Evolutionary conservation across 179 eudicot genomes (phyloP).

Genomic region (Sideroxylon spinosum): DNA sequence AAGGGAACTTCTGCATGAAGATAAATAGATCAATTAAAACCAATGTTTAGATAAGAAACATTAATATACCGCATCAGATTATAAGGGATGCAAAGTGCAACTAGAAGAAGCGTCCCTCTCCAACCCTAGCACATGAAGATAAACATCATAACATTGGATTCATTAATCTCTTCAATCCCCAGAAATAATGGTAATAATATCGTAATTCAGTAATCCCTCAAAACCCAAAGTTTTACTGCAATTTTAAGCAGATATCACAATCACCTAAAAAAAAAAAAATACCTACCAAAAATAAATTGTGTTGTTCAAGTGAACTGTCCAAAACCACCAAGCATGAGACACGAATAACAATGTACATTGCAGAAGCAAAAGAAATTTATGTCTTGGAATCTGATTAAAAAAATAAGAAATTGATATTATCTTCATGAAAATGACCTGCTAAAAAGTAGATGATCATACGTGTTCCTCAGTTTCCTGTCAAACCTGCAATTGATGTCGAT

Average conservation of each 20-base stretch:
- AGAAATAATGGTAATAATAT: neutral
- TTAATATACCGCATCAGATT: neutral
- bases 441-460: slow-evolving; percentile 87
- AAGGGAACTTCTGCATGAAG: slow-evolving; percentile 74
- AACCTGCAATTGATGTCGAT: slow-evolving; percentile 59
- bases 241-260: neutral
- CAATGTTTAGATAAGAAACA: neutral
- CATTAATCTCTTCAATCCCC: neutral
- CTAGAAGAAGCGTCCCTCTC: neutral
- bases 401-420: neutral
- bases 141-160: neutral
- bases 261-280: neutral
- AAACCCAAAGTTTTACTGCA: too few species aligned
- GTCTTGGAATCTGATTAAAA: neutral
- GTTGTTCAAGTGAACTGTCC: neutral
- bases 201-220: too few species aligned
- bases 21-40: slow-evolving; percentile 10
- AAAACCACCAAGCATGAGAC: neutral
- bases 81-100: neutral
- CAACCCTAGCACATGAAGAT: neutral
- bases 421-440: slow-evolving; percentile 60
- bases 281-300: too few species aligned
- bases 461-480: slow-evolving; percentile 87
- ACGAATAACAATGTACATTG: neutral
- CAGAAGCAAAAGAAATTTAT: neutral